Conservation (phyloP, 1,284 basidiomycete genomes). For the Austroboletus niveus region DNA sequence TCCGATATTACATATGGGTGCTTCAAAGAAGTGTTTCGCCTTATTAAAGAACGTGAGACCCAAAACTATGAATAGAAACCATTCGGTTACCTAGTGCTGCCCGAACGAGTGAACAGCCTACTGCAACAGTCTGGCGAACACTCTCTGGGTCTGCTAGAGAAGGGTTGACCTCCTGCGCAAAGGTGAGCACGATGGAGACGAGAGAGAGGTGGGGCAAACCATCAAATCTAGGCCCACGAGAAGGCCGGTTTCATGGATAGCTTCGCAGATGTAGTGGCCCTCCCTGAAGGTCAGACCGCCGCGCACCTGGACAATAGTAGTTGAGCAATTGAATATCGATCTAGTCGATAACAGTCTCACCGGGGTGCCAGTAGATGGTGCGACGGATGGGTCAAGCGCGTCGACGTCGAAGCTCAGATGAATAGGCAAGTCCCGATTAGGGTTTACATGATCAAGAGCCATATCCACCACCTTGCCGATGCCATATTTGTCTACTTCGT, state of each 20-base stretch:
- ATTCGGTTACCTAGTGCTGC: slow-evolving; percentile 77
- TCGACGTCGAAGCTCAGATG: slow-evolving; percentile 98
- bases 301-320: slow-evolving; percentile 56
- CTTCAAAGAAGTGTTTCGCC: slow-evolving; percentile 31
- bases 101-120: slow-evolving; percentile 91
- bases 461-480: slow-evolving; percentile 95
- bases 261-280: slow-evolving; percentile 96
- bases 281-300: slow-evolving; percentile 97
- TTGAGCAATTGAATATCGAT: neutral
- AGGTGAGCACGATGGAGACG: slow-evolving; percentile 1
- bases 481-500: slow-evolving; percentile 96
- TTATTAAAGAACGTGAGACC: slow-evolving; percentile 16
- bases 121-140: slow-evolving; percentile 86
- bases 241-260: slow-evolving; percentile 89
- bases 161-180: slow-evolving; percentile 90
- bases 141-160: slow-evolving; percentile 73
- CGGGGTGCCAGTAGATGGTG: slow-evolving; percentile 93
- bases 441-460: slow-evolving; percentile 94
- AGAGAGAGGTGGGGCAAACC: slow-evolving; percentile 45
- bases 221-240: slow-evolving; percentile 91
- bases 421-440: slow-evolving; percentile 78
- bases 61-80: neutral
- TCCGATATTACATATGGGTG: neutral
- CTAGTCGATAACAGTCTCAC: slow-evolving; percentile 40
- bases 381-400: slow-evolving; percentile 89